Evolutionary conservation across 768 basidiomycete genomes (phyloP).

Genomic region (Mycena vitilis): DNA sequence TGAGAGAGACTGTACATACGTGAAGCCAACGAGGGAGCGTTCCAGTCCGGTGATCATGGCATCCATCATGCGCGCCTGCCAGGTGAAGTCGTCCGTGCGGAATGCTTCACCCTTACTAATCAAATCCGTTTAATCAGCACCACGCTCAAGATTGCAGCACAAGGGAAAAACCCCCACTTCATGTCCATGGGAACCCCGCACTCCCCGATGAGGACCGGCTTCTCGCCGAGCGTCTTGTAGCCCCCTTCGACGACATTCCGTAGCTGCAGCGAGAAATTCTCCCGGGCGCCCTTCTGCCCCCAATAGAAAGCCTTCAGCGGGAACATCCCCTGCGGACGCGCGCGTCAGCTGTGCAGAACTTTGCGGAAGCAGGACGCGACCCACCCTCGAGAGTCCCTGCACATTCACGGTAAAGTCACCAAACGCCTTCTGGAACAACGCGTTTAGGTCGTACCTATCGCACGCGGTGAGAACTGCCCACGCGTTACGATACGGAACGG

Average conservation of each 20-base stretch:
- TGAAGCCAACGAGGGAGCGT: constrained; percentile 81
- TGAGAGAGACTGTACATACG: constrained; percentile 65
- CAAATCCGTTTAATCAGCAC: background rate
- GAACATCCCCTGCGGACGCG: constrained; percentile 79
- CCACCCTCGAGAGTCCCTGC: constrained; percentile 88
- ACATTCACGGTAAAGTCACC: constrained; percentile 92
- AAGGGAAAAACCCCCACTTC: constrained; percentile 73
- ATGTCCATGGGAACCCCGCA: constrained; percentile 97
- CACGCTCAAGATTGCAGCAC: background rate
- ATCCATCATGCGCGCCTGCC: constrained; percentile 96
- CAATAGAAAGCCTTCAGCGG: constrained; percentile 84
- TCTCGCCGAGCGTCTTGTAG: constrained; percentile 79
- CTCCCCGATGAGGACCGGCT: constrained; percentile 90
- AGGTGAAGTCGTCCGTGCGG: constrained; percentile 74
- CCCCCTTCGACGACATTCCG: constrained; percentile 79
- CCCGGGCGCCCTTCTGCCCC: constrained; percentile 83
- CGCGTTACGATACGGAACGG: constrained; percentile 22
- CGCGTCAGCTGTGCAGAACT: no score
- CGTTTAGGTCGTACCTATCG: constrained; percentile 90
- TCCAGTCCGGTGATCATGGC: constrained; percentile 89
- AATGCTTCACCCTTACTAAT: constrained; percentile 79
- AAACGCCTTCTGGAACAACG: constrained; percentile 86
- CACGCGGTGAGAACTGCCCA: constrained; percentile 54
- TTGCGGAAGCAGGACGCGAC: constrained; percentile 34
- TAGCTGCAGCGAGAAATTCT: constrained; percentile 88